Base-by-base conservation (phyloP, 1,284 basidiomycete species). In the Leccinum subrobustum region DNA sequence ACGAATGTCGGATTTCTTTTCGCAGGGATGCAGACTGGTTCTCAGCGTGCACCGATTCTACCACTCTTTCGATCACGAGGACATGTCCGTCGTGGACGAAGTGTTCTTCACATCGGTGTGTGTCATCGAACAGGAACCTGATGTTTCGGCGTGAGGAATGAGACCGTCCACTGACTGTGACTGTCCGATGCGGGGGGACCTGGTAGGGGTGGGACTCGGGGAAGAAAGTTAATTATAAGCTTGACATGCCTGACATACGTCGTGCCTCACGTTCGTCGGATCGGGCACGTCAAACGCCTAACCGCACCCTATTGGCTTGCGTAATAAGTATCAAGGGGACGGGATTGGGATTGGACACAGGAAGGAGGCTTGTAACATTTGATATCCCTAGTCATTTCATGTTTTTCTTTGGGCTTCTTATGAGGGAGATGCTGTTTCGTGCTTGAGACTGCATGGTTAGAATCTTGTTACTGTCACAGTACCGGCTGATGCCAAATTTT, bases 1-100 rank as follows among this genome's bases (percentile, higher is more conserved):
- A 18, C 20, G 51, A 42, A 39, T 27, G 37, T 16, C 16, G 12
- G 16, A 39, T 23, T 14, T 7, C 14, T 31, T 50, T 27, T 23
- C 3, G n/a, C 44, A 63, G 61, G 62, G 62, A 9, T 61, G 63
- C 44, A 35, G 55, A 60, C 52, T 58, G n/a, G 35, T 53, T 33
- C 55, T 64, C 39, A 57, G 44, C 27, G 55, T 62, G 29, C 55
- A 51, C 25, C 59, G 33, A n/a, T 61, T 64, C 20, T 52, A 44
- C 9, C 23, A 52, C n/a, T 16, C 58, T 16, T 27, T 18, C 27
- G 31, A 37, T n/a, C 25, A 14, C 9, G 52, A 12, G 11, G 50
- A 55, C n/a, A 11, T 9, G 6, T 18, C 31, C 2, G 11, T 51
- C 29, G 3, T 29, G 27, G 56, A 64, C 1, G 58, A 62, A 1